Base-by-base conservation (phyloP, 164 flowering plant species). In the Buxus sempervirens region DNA sequence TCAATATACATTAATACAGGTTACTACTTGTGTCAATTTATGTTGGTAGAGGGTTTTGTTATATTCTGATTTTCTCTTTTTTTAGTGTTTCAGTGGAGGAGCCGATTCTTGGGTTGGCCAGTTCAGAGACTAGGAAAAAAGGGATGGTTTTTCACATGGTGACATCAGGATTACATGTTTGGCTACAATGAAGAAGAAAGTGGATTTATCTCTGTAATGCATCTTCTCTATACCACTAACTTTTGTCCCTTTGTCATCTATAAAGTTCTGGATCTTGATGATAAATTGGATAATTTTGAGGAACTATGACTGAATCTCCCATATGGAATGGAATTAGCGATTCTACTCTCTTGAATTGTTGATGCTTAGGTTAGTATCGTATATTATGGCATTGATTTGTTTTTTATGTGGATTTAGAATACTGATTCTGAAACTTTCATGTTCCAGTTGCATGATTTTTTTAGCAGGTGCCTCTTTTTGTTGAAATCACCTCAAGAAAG, bases 1-100 rank as follows among this genome's bases (percentile, higher is more conserved):
- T n/a, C n/a, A n/a, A n/a, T n/a, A n/a, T n/a, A n/a, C n/a, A n/a
- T n/a, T n/a, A n/a, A n/a, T n/a, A n/a, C n/a, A n/a, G n/a, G n/a
- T n/a, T n/a, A n/a, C n/a, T n/a, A n/a, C n/a, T n/a, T 45, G 51
- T 10, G 18, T 15, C 1, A 2, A 45, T 45, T 15, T 45, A 45
- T 45, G 51, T 15, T 5, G 5, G 12, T 32, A 9, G 20, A 0
- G 10, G 45, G 0, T 20, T 28, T 18, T 6, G 63, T 18, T 8
- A 21, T 41, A 41, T 38, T 61, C 64, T 38, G 64, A 61, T 41
- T 61, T 38, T 41, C 38, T 9, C 26, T 28, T 4, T 27, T 41
- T 13, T 18, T 61, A 51, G 51, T 61, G 38, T 61, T 61, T 61
- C 64, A 61, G 64, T 21, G 51, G 64, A 61, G 64, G 26, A 38